Percentiles rank a stretch among this genome's conserved stretches.
phyloP scores from a whole-genome alignment of 768 basidiomycete genomes.

The Panaeolus papilionaceus region DNA sequence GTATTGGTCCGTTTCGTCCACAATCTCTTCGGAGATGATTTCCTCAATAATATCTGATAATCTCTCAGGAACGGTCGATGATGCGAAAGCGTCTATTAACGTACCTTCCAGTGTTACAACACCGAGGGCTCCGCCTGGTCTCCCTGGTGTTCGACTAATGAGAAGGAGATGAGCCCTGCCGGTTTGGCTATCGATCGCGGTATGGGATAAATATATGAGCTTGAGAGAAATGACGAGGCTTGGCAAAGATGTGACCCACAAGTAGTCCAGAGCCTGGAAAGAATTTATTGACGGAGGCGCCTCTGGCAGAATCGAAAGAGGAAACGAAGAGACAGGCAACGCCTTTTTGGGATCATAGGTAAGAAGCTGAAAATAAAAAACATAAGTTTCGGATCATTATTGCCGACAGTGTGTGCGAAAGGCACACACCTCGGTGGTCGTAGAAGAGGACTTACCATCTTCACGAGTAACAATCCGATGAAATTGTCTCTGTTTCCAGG shows the following conservation, averaged over 20 bases:
- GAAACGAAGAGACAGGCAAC: conserved; percentile 76
- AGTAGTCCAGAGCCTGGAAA: conserved; percentile 94
- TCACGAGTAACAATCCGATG: conserved; percentile 82
- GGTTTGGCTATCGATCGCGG: conserved; percentile 67
- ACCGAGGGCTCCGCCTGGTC: conserved; percentile 84
- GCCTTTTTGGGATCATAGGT: conserved; percentile 86
- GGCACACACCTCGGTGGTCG: neutral
- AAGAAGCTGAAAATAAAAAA: conserved; percentile 61
- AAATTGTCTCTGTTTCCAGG: conserved; percentile 73
- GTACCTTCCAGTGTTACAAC: conserved; percentile 88
- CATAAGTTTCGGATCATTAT: neutral
- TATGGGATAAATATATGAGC: neutral
- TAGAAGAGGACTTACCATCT: conserved; percentile 56
- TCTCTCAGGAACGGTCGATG: no score
- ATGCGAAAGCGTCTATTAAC: conserved; percentile 17
- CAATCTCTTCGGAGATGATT: conserved; percentile 95
- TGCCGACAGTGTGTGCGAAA: conserved; percentile 18
- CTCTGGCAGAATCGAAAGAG: conserved; percentile 87
- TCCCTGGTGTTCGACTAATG: conserved; percentile 84
- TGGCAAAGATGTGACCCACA: conserved; percentile 48
- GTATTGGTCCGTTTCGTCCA: conserved; percentile 93
- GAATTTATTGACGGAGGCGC: conserved; percentile 89
- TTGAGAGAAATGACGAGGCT: no score
- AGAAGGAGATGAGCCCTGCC: conserved; percentile 92
- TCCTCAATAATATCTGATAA: conserved; percentile 84